Evolutionary conservation across 2,329 filamentous ascomycete genomes (phyloP), one percentile per base, ranked within the genome.

Genomic region (Claviceps citrina): DNA sequence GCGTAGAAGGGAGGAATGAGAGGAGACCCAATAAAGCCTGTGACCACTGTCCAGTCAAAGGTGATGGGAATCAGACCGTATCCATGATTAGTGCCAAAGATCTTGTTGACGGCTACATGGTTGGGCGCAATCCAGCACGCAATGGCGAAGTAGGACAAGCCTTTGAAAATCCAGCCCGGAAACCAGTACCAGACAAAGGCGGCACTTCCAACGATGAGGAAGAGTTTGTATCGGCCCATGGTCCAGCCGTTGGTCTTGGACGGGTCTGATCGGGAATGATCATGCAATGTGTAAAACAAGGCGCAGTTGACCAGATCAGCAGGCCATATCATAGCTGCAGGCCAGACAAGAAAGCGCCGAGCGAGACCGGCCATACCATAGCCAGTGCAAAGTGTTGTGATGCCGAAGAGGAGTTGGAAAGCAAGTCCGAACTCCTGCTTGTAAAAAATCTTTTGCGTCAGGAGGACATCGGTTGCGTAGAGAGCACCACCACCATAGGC

Each of bases 181-280:
- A 77, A 67, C 68, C 70, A 77, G 48, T 76, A 74, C 70, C 71
- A 70, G 28, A 66, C 52, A 43, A 67, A 67, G 19, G 70, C 66
- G 15, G 58, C 67, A 20, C 58, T 51, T 46, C 71, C 70, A 27
- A 76, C 63, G 47, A 70, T 68, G 41, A 78, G 51, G 59, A 81
- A 81, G 54, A 73, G 73, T 46, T 65, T 67, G 55, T 78, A 80
- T 38, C 76, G 70, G n/a, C 72, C 68, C 36, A 81, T 67, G 26
- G 52, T 65, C 78, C 78, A 82, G 32, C 78, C 76, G 49, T 64
- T 68, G 19, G 65, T 65, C 40, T 66, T 67, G 35, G 61, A 52
- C 1, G 70, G 67, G 46, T 72, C 63, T 5, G 64, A 63, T 12
- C 54, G 55, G 3, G 61, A 59, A 48, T 66, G 63, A 42, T 67